Conservation (phyloP, 352 stramenopile species). For the Phytophthora pseudosyringae region DNA sequence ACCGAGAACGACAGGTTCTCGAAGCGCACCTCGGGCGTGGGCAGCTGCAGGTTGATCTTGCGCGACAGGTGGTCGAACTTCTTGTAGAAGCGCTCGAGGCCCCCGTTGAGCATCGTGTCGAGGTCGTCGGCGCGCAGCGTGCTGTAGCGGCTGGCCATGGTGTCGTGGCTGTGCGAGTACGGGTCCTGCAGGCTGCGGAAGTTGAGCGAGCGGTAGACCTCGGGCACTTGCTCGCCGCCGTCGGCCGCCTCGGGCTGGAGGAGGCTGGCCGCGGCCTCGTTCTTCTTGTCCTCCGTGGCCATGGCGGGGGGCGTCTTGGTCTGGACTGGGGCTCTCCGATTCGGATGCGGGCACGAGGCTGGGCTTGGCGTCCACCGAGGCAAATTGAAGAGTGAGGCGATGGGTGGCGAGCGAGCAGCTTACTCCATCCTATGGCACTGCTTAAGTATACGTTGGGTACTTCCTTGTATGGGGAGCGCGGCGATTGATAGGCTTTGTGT, state of each 20-base stretch:
- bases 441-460: too few relatives aligned
- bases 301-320: slow-evolving; percentile 12
- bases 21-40: slow-evolving; percentile 28
- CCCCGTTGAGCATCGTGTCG: slow-evolving; percentile 60
- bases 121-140: slow-evolving; percentile 56
- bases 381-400: slow-evolving; percentile 35
- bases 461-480: not conserved
- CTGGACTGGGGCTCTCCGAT: slow-evolving; percentile 25
- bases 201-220: slow-evolving; percentile 66
- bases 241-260: slow-evolving; percentile 36
- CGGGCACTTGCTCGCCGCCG: slow-evolving; percentile 43
- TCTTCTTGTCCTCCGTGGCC: slow-evolving; percentile 16
- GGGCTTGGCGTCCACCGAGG: slow-evolving; percentile 22
- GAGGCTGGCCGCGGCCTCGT: slow-evolving; percentile 6
- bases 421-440: too few relatives aligned
- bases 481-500: not conserved
- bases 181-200: slow-evolving; percentile 74
- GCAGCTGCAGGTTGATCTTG: slow-evolving; percentile 25
- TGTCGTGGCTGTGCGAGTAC: slow-evolving; percentile 53
- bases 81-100: slow-evolving; percentile 50
- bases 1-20: slow-evolving; percentile 23
- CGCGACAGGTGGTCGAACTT: slow-evolving; percentile 25
- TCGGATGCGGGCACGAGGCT: slow-evolving; percentile 10
- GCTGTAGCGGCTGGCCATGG: slow-evolving; percentile 29
- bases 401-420: not conserved